A percentile compares a stretch with the other conserved stretches of the same genome.
These are phyloP conservation scores for Apiosordaria backusii DNA, from an alignment of 495 filamentous ascomycete genomes.

Conservation along the genomic window DNA sequence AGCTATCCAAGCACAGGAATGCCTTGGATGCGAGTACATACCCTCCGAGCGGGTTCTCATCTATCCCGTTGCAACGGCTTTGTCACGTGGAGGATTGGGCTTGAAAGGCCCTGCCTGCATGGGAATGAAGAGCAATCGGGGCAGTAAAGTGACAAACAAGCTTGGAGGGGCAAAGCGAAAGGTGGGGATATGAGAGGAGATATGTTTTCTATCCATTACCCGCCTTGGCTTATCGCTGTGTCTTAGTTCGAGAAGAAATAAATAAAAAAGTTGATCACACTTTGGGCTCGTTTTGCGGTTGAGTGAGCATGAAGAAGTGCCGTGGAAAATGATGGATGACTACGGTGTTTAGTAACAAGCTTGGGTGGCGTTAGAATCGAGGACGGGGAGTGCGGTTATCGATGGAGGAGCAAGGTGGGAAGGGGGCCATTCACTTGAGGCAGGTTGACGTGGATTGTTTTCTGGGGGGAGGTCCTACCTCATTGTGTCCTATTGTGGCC, in stretches of 20 bases:
- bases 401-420: neutral
- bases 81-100: neutral
- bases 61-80: neutral
- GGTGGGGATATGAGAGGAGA: constrained; percentile 5
- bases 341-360: too few relatives aligned
- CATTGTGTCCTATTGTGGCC: neutral
- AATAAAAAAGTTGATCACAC: constrained; percentile 9
- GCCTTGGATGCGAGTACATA: neutral
- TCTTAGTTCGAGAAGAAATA: constrained; percentile 20
- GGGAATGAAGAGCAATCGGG: neutral
- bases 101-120: neutral
- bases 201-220: constrained; percentile 13
- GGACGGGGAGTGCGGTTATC: neutral
- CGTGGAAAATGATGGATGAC: too few relatives aligned
- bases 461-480: neutral
- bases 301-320: neutral
- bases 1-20: constrained; percentile 1
- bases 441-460: neutral
- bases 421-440: neutral
- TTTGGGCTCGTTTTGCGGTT: neutral
- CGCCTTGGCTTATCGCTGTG: constrained; percentile 22
- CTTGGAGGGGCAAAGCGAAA: constrained; percentile 1
- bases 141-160: neutral
- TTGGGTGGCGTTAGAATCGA: neutral
- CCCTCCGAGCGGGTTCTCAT: neutral